phyloP scores from a whole-genome alignment of 108 stramenopile species.

The Skeletonema costatum region DNA sequence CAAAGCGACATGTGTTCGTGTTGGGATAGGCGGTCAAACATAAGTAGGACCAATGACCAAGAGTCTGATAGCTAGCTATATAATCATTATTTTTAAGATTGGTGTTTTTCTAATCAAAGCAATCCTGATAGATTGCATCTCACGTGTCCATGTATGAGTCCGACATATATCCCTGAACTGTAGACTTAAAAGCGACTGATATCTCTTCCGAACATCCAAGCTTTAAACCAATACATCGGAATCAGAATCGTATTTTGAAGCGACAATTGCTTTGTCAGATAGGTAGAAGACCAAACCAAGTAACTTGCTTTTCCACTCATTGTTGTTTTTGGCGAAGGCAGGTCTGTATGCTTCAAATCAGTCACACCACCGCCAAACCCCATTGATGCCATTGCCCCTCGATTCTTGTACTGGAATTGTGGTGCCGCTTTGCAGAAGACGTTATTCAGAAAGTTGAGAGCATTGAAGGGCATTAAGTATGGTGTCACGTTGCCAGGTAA shows the following conservation, averaged over 20 bases:
- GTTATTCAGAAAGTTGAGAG: constrained; percentile 44
- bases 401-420: constrained; percentile 56
- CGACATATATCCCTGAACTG: neutral
- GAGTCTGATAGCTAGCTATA: too few relatives aligned
- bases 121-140: neutral
- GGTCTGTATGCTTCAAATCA: constrained; percentile 44
- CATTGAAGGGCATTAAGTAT: constrained; percentile 51
- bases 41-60: too few relatives aligned
- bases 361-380: constrained; percentile 52
- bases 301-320: constrained; percentile 64
- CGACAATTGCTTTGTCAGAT: constrained; percentile 65
- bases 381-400: constrained; percentile 53
- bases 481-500: constrained; percentile 56
- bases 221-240: constrained; percentile 98
- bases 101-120: neutral
- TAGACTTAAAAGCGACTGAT: constrained; percentile 51
- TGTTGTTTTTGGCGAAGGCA: constrained; percentile 36
- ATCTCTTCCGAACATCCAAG: constrained; percentile 92
- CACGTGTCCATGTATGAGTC: neutral
- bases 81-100: too few relatives aligned
- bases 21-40: too few relatives aligned
- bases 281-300: constrained; percentile 72
- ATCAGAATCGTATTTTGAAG: constrained; percentile 84
- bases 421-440: constrained; percentile 43
- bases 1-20: too few relatives aligned